Evolutionary conservation across 176 grass and related monocot genomes (phyloP).

Genomic region (Paspalum vaginatum): DNA sequence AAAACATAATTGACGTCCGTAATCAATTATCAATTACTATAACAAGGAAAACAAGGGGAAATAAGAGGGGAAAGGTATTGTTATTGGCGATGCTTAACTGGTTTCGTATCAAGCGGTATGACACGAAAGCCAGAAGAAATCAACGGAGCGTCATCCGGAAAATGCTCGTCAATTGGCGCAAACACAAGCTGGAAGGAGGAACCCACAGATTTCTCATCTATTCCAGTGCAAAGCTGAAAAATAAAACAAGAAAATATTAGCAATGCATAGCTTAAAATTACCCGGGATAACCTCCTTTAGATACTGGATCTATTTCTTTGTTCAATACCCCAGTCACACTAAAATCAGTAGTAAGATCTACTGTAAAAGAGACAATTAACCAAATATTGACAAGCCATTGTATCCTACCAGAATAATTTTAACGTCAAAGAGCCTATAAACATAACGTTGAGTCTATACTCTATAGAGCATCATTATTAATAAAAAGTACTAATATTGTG

Average conservation of each 20-base stretch:
- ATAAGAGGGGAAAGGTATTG: not conserved
- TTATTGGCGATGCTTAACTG: conserved; percentile 58
- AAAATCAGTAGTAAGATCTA: not conserved
- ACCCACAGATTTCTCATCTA: conserved; percentile 91
- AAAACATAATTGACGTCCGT: not conserved
- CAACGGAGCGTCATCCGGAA: conserved; percentile 85
- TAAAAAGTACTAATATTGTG: not conserved
- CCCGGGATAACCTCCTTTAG: not conserved
- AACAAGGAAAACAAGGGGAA: not conserved
- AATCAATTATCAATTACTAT: not conserved
- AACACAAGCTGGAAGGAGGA: conserved; percentile 96
- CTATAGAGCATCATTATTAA: not conserved
- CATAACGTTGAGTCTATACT: not conserved
- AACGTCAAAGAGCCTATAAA: not conserved
- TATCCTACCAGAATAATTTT: not conserved
- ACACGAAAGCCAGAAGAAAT: conserved; percentile 93
- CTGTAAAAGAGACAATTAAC: not conserved
- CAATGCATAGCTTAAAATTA: not conserved
- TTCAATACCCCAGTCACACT: not conserved
- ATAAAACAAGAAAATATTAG: not conserved
- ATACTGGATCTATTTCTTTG: not conserved
- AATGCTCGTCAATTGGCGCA: conserved; percentile 85
- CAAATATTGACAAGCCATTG: not conserved
- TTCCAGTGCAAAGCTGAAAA: conserved; percentile 89
- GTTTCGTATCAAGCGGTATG: conserved; percentile 90